These are phyloP conservation scores for Eucalyptus marginata DNA, from an alignment of 345 rosid genomes.

Conservation along the genomic window DNA sequence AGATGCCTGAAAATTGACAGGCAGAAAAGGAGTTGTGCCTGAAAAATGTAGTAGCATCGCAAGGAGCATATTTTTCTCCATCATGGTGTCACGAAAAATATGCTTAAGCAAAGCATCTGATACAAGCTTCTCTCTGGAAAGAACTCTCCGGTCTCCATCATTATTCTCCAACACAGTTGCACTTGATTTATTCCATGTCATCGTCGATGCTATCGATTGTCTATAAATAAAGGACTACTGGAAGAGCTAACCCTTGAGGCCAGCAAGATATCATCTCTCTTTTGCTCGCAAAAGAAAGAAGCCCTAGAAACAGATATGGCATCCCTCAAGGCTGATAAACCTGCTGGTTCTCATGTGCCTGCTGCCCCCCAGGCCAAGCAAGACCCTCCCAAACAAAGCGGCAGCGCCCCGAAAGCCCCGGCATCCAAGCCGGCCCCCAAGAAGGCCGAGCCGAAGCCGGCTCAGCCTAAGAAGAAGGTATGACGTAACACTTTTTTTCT, in stretches of 20 bases:
- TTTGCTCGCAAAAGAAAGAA: background rate
- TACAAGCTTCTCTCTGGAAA: background rate
- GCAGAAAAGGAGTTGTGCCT: background rate
- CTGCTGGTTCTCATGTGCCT: constrained; percentile 9
- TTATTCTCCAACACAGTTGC: constrained; percentile 10
- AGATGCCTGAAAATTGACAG: background rate
- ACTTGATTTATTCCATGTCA: background rate
- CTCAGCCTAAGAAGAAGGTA: constrained; percentile 41
- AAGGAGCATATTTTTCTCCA: constrained; percentile 13
- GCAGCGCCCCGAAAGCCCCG: constrained; percentile 12
- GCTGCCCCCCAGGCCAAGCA: constrained; percentile 21
- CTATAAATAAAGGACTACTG: background rate
- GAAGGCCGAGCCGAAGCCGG: constrained; percentile 34
- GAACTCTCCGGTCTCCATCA: background rate
- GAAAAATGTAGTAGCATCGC: background rate
- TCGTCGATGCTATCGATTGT: background rate
- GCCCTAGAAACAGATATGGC: constrained; percentile 16
- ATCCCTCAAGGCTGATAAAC: constrained; percentile 41
- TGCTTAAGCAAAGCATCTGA: constrained; percentile 19
- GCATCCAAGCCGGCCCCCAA: constrained; percentile 23
- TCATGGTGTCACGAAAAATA: background rate
- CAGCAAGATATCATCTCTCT: background rate
- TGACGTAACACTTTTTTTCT: background rate
- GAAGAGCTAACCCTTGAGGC: background rate
- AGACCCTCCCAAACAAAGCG: constrained; percentile 4